Evolutionary conservation across 2,329 filamentous ascomycete genomes (phyloP).

Genomic region (Hypoxylon sp.): DNA sequence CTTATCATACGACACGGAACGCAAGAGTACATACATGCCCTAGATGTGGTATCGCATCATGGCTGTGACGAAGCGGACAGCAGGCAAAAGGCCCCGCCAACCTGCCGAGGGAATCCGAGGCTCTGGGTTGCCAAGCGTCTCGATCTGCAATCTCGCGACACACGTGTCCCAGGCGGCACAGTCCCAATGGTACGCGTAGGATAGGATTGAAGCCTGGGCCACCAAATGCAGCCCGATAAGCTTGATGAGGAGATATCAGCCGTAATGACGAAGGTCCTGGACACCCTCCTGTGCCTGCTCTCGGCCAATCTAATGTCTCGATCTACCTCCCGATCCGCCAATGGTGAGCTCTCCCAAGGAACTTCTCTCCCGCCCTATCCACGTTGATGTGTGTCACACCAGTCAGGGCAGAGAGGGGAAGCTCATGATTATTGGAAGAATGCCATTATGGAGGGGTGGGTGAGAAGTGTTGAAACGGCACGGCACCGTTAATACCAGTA

Average conservation of each 20-base stretch:
- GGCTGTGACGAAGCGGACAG: slow-evolving; percentile 19
- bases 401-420: slow-evolving; percentile 42
- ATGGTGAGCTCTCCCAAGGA: slow-evolving; percentile 38
- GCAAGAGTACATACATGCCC: no score
- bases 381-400: slow-evolving; percentile 36
- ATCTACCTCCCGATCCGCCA: slow-evolving; percentile 42
- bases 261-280: slow-evolving; percentile 30
- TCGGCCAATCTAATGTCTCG: slow-evolving; percentile 34
- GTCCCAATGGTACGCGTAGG: slow-evolving; percentile 37
- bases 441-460: slow-evolving; percentile 19
- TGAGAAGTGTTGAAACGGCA: slow-evolving; percentile 33
- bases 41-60: slow-evolving; percentile 37
- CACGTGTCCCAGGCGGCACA: slow-evolving; percentile 42
- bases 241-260: slow-evolving; percentile 38
- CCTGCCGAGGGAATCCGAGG: slow-evolving; percentile 43
- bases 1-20: slow-evolving; percentile 36
- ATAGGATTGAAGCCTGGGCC: slow-evolving; percentile 20
- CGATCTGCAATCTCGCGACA: slow-evolving; percentile 44
- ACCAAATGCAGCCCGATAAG: slow-evolving; percentile 40
- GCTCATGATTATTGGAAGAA: slow-evolving; percentile 36
- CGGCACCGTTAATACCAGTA: slow-evolving; percentile 29
- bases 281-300: slow-evolving; percentile 20
- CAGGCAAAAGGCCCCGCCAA: slow-evolving; percentile 26
- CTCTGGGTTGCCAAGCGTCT: slow-evolving; percentile 41
- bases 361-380: slow-evolving; percentile 31